Base-by-base conservation (phyloP, 305 asterid species). In the Coffea humblotiana region DNA sequence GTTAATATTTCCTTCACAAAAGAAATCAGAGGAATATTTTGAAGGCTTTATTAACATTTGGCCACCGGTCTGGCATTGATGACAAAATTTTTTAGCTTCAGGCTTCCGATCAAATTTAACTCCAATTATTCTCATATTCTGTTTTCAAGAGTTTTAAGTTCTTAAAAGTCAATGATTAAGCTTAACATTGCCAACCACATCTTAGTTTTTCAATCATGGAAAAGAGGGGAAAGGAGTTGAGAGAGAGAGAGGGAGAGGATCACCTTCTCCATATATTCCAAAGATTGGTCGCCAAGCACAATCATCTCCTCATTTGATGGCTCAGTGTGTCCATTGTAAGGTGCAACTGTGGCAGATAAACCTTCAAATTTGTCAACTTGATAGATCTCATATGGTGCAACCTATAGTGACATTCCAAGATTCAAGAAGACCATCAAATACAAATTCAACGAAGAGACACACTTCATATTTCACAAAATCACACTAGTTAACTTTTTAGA, bases 311-410 rank as follows among this genome's bases (percentile, higher is more conserved):
- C 91, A 32, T 79, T 78, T 45, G 88, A 77, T 78, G 83, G 89
- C 84, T 85, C 92, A 54, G 52, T 85, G 75, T 71, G 85, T 78
- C 84, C 94, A 64, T 86, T 84, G 67, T 79, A 67, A 72, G 79
- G 85, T 63, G 71, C 71, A 45, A 82, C 72, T 66, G 81, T 67
- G 52, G 79, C 73, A 78, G 87, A 79, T 32, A 78, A 40, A 90
- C 81, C 84, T 80, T 95, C 97, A 86, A 83, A 84, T 81, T 86
- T 91, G 78, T 93, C 98, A 72, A 90, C 89, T 75, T 84, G 85
- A 81, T 80, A 87, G 82, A 96, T 88, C 91, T 94, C 97, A 80
- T 88, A 78, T 16, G 99, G 98, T 2, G 90, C 88, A 21, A 91
- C 97, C 99, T 96, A 88, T 75, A 79, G 77, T 29, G 52, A 75